Evolutionary conservation across 768 basidiomycete genomes (phyloP).

Genomic region (Amanita thiersii): DNA sequence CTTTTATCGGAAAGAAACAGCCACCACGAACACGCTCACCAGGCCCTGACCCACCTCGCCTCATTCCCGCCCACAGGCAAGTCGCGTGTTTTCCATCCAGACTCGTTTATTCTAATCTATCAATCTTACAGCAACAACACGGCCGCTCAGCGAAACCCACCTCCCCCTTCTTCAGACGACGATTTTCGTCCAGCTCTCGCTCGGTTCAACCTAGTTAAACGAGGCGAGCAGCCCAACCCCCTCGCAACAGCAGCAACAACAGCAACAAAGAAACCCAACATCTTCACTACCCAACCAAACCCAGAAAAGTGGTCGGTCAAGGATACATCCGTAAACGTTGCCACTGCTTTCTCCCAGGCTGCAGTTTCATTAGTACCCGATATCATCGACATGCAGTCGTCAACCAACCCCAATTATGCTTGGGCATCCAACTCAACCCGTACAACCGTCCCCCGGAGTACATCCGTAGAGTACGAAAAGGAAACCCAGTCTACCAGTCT

Average conservation of each 20-base stretch:
- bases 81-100: conserved; percentile 13
- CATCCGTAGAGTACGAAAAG: conserved; percentile 75
- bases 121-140: conserved; percentile 32
- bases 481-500: conserved; percentile 44
- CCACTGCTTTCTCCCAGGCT: conserved; percentile 72
- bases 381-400: conserved; percentile 26
- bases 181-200: conserved; percentile 32
- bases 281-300: conserved; percentile 38
- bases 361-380: conserved; percentile 23
- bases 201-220: conserved; percentile 35
- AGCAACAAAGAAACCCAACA: conserved; percentile 33
- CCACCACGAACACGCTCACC: conserved; percentile 26
- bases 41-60: conserved; percentile 16
- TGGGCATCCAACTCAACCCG: conserved; percentile 61
- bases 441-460: conserved; percentile 54
- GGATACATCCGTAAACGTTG: conserved; percentile 84
- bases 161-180: conserved; percentile 34
- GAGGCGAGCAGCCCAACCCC: conserved; percentile 26
- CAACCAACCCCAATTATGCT: conserved; percentile 47
- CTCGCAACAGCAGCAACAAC: conserved; percentile 17
- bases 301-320: conserved; percentile 70
- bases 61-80: background rate
- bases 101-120: conserved; percentile 12
- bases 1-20: conserved; percentile 62
- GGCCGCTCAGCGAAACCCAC: conserved; percentile 53